These are phyloP conservation scores for Catunica adiposa DNA, from an alignment of 2,329 filamentous ascomycete genomes.

Conservation along the genomic window DNA sequence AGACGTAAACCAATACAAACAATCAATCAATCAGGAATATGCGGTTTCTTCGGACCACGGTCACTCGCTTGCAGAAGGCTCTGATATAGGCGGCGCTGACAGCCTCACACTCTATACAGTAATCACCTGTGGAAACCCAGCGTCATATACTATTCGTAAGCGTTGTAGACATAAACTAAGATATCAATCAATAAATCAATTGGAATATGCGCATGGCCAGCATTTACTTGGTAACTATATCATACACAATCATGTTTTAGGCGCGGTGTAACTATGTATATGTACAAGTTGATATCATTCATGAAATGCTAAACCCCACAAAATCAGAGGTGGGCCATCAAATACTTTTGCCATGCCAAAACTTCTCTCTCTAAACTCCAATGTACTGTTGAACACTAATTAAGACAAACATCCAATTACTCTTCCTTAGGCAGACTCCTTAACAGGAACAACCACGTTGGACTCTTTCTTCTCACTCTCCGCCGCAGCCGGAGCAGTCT, in stretches of 20 bases:
- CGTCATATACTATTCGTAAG: no score
- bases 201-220: no score
- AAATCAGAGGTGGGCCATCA: not conserved
- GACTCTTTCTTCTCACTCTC: slow-evolving; percentile 9
- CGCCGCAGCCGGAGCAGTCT: not conserved
- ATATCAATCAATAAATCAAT: no score
- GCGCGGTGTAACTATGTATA: not conserved
- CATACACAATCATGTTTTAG: not conserved
- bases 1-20: no score
- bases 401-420: not conserved
- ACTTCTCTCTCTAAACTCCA: not conserved
- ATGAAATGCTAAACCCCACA: not conserved
- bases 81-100: no score
- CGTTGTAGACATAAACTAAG: no score
- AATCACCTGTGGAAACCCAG: no score
- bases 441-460: slow-evolving; percentile 10
- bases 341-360: slow-evolving; percentile 1
- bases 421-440: slow-evolving; percentile 6
- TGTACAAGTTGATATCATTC: not conserved
- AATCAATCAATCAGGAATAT: no score
- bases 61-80: no score
- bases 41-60: no score
- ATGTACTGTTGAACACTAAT: not conserved
- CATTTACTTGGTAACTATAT: not conserved
- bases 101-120: no score